These are phyloP conservation scores for Cladosporium sp. DNA, from an alignment of 2,329 filamentous ascomycete genomes.

Conservation along the genomic window DNA sequence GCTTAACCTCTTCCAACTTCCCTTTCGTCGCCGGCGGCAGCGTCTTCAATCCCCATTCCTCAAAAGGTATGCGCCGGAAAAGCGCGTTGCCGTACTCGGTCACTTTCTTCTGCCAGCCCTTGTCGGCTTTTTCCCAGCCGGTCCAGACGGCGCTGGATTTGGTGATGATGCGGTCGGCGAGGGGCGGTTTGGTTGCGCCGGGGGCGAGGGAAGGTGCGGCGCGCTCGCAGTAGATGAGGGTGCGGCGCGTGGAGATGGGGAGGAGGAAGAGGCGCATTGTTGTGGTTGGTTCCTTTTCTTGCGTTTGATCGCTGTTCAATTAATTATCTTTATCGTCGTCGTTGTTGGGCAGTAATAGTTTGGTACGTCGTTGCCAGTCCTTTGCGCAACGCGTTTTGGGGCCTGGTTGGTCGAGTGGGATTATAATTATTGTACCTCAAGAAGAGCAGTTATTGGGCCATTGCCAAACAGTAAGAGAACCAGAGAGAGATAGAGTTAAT, in stretches of 20 bases:
- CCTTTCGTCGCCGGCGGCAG: constrained; percentile 77
- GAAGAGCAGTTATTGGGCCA: neutral
- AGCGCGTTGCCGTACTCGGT: constrained; percentile 84
- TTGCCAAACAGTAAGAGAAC: neutral
- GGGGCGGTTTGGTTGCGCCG: constrained; percentile 52
- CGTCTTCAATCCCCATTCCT: constrained; percentile 97
- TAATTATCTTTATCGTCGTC: no score
- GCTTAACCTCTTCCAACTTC: constrained; percentile 62
- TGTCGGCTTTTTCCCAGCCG: constrained; percentile 73
- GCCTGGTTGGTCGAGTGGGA: no score
- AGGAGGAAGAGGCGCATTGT: constrained; percentile 90
- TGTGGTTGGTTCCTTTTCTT: no score
- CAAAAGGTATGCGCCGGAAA: constrained; percentile 84
- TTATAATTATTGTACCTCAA: no score
- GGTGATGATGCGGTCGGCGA: constrained; percentile 67
- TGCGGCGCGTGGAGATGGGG: constrained; percentile 86
- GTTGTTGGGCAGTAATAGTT: no score
- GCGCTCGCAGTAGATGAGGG: constrained; percentile 88
- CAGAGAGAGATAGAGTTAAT: neutral
- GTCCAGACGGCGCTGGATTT: constrained; percentile 79
- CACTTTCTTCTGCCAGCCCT: constrained; percentile 80
- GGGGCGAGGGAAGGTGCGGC: constrained; percentile 44
- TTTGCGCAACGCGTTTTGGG: no score
- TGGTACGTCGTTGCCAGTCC: no score
- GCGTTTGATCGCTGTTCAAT: no score